Base-by-base conservation (phyloP, 2,329 filamentous ascomycete genomes). In the Fusarium sublunatum region DNA sequence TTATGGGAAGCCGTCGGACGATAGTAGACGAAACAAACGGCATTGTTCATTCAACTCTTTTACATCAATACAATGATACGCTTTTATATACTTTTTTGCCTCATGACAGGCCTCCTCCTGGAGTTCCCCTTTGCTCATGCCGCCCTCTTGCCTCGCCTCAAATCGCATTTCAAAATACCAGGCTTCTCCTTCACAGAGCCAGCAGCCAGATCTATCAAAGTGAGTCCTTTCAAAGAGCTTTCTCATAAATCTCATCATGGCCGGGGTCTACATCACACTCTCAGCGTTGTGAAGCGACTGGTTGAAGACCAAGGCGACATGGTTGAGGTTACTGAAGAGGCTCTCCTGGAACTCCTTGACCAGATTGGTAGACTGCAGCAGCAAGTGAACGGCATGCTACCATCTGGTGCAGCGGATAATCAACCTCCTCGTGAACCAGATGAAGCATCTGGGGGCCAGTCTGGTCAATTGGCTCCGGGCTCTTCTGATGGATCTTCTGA, bases 361-460 rank as follows among this genome's bases (percentile, higher is more conserved):
- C 72, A 73, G 52, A 68, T 76, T 42, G 63, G 70, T 32, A 50
- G 35, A 2, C 62, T 75, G 2, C 65, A 74, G 49, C 53, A 66
- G 15, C 68, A 76, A 57, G 71, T 75, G 13, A 50, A 58, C 22
- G 58, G 36, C 15, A 61, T 75, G 65, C 42, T 76, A 11, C 53
- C 67, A 24, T 53, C 58, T n/a, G 47, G 51, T 19, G 57, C 59
- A n/a, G 19, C 35, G n/a, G 42, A 54, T n/a, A 41, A 31, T 29
- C 43, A 53, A 26, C 43, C 57, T 22, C 45, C 59, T 43, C 39
- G 46, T 10, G 44, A 52, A 40, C 12, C 47, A 12, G 22, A n/a
- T 35, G 53, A 41, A 9, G 41, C 61, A 32, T 42, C 60, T 64
- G 41, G 65, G 47, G 15, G 58, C 11, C 43, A 62, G 51, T 10